These are phyloP conservation scores for Leccinum rimulosum DNA, from an alignment of 768 basidiomycete genomes.

Conservation along the genomic window DNA sequence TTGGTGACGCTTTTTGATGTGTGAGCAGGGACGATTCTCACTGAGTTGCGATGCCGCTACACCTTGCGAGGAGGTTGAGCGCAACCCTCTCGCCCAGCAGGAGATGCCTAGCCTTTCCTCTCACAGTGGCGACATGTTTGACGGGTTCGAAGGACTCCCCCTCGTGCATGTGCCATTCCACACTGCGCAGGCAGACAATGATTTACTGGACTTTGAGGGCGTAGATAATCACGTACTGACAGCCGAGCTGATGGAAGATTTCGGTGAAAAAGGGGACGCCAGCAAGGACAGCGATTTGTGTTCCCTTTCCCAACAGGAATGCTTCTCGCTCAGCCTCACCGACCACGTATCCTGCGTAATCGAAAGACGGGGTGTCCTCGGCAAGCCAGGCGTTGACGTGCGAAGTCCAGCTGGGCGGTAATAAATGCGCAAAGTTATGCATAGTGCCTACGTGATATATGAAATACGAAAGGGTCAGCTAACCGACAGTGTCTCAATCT, in stretches of 20 bases:
- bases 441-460: background rate
- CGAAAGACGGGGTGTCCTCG: conserved; percentile 95
- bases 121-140: conserved; percentile 86
- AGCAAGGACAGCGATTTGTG: conserved; percentile 74
- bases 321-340: conserved; percentile 87
- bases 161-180: conserved; percentile 92
- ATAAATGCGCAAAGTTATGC: conserved; percentile 49
- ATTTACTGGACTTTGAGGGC: background rate
- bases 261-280: conserved; percentile 96
- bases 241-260: conserved; percentile 84
- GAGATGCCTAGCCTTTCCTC: conserved; percentile 82
- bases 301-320: conserved; percentile 87
- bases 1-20: background rate
- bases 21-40: conserved; percentile 35
- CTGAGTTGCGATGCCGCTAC: conserved; percentile 97
- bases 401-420: conserved; percentile 90
- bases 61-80: conserved; percentile 89
- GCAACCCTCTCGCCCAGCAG: conserved; percentile 92
- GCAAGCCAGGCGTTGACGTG: conserved; percentile 80
- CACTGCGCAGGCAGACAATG: conserved; percentile 44
- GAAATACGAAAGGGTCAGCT: background rate
- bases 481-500: background rate
- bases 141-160: conserved; percentile 79
- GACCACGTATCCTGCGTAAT: conserved; percentile 95
- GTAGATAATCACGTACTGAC: conserved; percentile 63